phyloP scores from a whole-genome alignment of 257 asterid species.

The Rhazya stricta region DNA sequence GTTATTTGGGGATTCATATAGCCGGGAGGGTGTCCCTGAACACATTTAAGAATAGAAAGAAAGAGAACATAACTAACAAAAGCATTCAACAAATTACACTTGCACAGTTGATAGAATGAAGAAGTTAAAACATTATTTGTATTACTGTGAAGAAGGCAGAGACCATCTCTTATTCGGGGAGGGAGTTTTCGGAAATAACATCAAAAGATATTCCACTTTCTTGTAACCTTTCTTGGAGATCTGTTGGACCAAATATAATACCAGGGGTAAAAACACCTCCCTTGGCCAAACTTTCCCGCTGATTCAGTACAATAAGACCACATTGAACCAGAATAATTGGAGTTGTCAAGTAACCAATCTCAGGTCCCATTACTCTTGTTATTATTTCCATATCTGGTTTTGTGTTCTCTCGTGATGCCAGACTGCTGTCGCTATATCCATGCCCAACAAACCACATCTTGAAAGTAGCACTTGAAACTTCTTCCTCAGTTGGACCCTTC shows the following conservation, averaged over 20 bases:
- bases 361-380: constrained; percentile 89
- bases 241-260: constrained; percentile 74
- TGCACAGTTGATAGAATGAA: background rate
- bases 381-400: constrained; percentile 69
- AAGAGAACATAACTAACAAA: background rate
- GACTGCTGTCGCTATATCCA: constrained; percentile 52
- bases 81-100: background rate
- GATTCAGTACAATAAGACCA: constrained; percentile 52
- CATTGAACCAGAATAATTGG: constrained; percentile 75
- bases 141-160: background rate
- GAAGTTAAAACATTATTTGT: background rate
- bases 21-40: background rate
- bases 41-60: background rate
- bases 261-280: constrained; percentile 94
- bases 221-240: constrained; percentile 65
- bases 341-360: constrained; percentile 82
- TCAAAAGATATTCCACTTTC: constrained; percentile 76
- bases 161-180: constrained; percentile 12
- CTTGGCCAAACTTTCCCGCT: constrained; percentile 54
- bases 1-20: background rate
- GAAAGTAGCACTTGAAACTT: constrained; percentile 68
- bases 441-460: constrained; percentile 92
- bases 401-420: constrained; percentile 36
- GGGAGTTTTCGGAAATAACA: constrained; percentile 53
- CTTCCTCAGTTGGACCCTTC: constrained; percentile 80